These are phyloP conservation scores for Leccinum fibrillosum DNA, from an alignment of 768 basidiomycete species.

Conservation along the genomic window DNA sequence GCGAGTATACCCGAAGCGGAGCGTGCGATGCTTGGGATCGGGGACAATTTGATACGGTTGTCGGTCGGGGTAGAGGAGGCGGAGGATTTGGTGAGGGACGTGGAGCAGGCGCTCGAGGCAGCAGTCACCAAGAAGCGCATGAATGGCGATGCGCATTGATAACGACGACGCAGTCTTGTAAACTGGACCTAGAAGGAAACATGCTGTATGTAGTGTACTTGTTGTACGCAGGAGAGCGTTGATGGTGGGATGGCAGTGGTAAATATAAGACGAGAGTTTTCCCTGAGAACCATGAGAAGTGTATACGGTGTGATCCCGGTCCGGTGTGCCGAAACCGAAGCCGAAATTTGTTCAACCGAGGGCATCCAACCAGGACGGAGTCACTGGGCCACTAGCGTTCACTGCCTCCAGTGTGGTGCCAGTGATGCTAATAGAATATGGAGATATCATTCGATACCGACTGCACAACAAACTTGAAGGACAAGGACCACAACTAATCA, in stretches of 20 bases:
- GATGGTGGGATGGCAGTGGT: background rate
- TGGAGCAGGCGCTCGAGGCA: slow-evolving; percentile 27
- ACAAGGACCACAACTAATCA: background rate
- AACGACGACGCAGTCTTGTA: background rate
- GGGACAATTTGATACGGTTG: slow-evolving; percentile 71
- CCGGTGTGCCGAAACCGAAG: background rate
- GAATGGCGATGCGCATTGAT: background rate
- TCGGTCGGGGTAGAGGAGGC: slow-evolving; percentile 88
- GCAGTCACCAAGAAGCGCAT: slow-evolving; percentile 9
- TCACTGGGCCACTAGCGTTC: no score
- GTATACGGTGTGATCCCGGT: background rate
- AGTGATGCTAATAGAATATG: no score
- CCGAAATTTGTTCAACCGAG: background rate
- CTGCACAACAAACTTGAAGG: no score
- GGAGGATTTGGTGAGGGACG: slow-evolving; percentile 62
- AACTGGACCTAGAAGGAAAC: background rate
- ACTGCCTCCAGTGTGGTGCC: no score
- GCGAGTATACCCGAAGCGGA: slow-evolving; percentile 68
- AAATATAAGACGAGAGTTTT: background rate
- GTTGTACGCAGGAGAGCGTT: background rate
- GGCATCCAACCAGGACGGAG: no score
- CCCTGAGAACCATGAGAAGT: background rate
- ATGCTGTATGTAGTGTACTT: background rate
- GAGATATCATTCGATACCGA: background rate
- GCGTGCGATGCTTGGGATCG: slow-evolving; percentile 70